Evolutionary conservation across 2,329 filamentous ascomycete genomes (phyloP), one percentile per base, ranked within the genome.

Genomic region (Akanthomyces lecanii): DNA sequence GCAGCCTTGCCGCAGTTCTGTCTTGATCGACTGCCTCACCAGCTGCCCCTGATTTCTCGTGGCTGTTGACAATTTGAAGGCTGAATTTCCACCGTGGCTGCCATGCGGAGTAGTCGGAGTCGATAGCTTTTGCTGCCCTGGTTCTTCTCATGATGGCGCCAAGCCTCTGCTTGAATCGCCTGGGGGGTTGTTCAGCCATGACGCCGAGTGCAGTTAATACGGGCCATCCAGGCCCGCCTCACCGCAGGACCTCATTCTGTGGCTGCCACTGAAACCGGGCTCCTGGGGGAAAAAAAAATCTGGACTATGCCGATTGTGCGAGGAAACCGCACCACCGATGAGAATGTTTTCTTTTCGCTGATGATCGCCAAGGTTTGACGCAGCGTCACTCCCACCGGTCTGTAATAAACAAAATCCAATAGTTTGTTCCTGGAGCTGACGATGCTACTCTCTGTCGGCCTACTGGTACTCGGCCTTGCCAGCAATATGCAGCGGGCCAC

Each of bases 401-500:
- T 45, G 54, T 38, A 57, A 47, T 45, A 25, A 56, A 10, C 47
- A 30, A 30, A 45, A 52, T 30, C 12, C 48, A 61, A 61, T 61
- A 53, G 58, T 45, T 45, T 61, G 33, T 23, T n/a, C 10, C 38
- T 12, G 25, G 5, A 38, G 38, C 30, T 25, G 57, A 8, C n/a
- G n/a, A 61, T 53, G 48, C 23, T 18, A 44, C 47, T 45, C 48
- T 51, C 38, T 16, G 38, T 40, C 38, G 38, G 38, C 38, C 38
- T 40, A 40, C 38, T 16, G 12, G 12, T 40, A 16, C 38, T 40
- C 38, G 12, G 38, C 38, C n/a, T 30, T 16, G 47, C 25, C 40
- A 14, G 40, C 25, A 57, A 16, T 18, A 38, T 30, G 21, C 21
- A 18, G 33, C 16, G 23, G 36, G 45, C 30, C 36, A n/a, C 14